A percentile compares a stretch with the other conserved stretches of the same genome.
These are phyloP conservation scores for Geotrichum phurueaensis DNA, from an alignment of 1,139 yeast species.

Conservation along the genomic window DNA sequence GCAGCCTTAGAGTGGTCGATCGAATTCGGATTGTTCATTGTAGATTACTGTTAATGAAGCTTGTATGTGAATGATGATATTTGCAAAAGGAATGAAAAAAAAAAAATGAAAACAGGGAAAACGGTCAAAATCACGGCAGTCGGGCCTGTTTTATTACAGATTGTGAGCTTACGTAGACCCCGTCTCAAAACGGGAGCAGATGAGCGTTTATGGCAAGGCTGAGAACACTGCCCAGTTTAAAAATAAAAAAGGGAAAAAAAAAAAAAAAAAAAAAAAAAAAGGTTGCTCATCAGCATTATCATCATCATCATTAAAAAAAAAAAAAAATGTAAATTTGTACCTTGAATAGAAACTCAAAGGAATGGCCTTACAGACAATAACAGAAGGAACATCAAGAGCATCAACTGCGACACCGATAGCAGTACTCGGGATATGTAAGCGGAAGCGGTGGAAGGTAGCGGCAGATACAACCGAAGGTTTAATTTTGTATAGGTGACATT, in stretches of 20 bases:
- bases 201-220: neutral
- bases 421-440: too few species aligned
- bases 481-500: too few species aligned
- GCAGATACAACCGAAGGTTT: too few species aligned
- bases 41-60: neutral
- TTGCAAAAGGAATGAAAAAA: neutral
- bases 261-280: neutral
- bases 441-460: too few species aligned
- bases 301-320: too few species aligned
- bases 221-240: neutral
- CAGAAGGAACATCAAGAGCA: too few species aligned
- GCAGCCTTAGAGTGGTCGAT: slow-evolving; percentile 5
- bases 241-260: neutral
- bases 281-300: too few species aligned
- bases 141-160: neutral
- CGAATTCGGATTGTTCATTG: neutral
- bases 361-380: too few species aligned
- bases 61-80: neutral
- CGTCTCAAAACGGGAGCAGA: neutral
- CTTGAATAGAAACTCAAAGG: too few species aligned
- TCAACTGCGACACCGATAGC: too few species aligned
- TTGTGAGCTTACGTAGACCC: neutral
- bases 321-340: too few species aligned
- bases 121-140: neutral
- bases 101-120: neutral